Conservation (phyloP, 768 basidiomycete species). For the Agaricus subrufescens region DNA sequence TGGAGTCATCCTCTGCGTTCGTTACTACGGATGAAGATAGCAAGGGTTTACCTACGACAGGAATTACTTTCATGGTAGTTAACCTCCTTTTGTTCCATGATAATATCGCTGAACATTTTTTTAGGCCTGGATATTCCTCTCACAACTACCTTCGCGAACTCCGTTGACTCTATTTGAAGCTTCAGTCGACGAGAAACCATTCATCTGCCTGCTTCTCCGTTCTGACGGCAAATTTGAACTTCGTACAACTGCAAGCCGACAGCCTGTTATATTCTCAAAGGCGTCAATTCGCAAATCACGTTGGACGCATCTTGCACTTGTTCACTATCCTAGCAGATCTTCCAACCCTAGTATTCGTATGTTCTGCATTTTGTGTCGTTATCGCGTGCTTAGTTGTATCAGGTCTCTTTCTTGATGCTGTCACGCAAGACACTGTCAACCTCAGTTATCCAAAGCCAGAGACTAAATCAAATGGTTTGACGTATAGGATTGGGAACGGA, state of each 20-base stretch:
- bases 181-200: constrained; percentile 19
- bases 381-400: neutral
- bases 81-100: neutral
- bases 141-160: constrained; percentile 28
- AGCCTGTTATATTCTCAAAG: constrained; percentile 39
- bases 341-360: constrained; percentile 59
- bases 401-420: constrained; percentile 78
- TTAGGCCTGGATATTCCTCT: constrained; percentile 49
- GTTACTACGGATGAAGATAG: constrained; percentile 41
- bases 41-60: constrained; percentile 52
- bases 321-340: constrained; percentile 56
- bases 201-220: constrained; percentile 44
- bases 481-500: constrained; percentile 51
- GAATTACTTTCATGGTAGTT: constrained; percentile 71
- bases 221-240: constrained; percentile 57
- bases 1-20: constrained; percentile 53
- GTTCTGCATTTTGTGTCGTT: constrained; percentile 15
- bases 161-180: constrained; percentile 35
- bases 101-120: neutral
- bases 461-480: constrained; percentile 24
- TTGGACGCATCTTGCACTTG: constrained; percentile 71
- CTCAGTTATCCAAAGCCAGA: constrained; percentile 60
- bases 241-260: constrained; percentile 22
- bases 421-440: constrained; percentile 56
- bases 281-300: constrained; percentile 46